phyloP scores from a whole-genome alignment of 306 rosid genomes.

The Rosa lucieae region DNA sequence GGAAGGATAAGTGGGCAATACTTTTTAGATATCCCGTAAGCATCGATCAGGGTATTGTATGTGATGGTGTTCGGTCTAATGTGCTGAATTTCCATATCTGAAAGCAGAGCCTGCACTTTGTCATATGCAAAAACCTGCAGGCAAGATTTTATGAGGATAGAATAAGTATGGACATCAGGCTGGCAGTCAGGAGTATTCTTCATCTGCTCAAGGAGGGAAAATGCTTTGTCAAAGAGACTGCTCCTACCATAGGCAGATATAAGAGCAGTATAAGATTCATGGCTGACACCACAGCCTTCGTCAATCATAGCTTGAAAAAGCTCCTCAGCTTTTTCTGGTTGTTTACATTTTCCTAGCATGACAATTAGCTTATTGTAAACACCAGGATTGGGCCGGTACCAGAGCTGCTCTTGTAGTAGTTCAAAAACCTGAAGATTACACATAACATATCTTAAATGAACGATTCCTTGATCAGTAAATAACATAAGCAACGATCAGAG shows the following conservation, averaged over 20 bases:
- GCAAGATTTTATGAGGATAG: slow-evolving; percentile 87
- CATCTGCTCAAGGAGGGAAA: slow-evolving; percentile 76
- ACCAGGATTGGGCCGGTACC: slow-evolving; percentile 80
- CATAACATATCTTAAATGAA: not conserved
- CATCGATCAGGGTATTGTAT: slow-evolving; percentile 80
- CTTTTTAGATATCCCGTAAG: slow-evolving; percentile 89
- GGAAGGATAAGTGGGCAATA: slow-evolving; percentile 35
- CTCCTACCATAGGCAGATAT: slow-evolving; percentile 90
- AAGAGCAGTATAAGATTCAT: slow-evolving; percentile 84
- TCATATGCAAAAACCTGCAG: slow-evolving; percentile 69
- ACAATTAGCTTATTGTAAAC: slow-evolving; percentile 79
- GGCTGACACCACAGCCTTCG: slow-evolving; percentile 66
- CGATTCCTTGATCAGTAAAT: not conserved
- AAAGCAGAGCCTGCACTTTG: slow-evolving; percentile 66
- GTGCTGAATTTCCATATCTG: slow-evolving; percentile 68
- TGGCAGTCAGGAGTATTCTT: slow-evolving; percentile 63
- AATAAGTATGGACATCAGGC: slow-evolving; percentile 90
- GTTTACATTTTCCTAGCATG: slow-evolving; percentile 29
- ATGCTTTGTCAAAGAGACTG: slow-evolving; percentile 76
- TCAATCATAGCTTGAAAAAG: slow-evolving; percentile 44
- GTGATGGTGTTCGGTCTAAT: slow-evolving; percentile 84
- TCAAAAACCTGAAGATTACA: slow-evolving; percentile 66
- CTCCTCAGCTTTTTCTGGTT: too few relatives aligned
- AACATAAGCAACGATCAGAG: not conserved
- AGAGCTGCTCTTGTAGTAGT: slow-evolving; percentile 74